Percentiles rank a stretch among this genome's conserved stretches.
phyloP scores from a whole-genome alignment of 2,329 filamentous ascomycete species.

The Aspergillus flavus region DNA sequence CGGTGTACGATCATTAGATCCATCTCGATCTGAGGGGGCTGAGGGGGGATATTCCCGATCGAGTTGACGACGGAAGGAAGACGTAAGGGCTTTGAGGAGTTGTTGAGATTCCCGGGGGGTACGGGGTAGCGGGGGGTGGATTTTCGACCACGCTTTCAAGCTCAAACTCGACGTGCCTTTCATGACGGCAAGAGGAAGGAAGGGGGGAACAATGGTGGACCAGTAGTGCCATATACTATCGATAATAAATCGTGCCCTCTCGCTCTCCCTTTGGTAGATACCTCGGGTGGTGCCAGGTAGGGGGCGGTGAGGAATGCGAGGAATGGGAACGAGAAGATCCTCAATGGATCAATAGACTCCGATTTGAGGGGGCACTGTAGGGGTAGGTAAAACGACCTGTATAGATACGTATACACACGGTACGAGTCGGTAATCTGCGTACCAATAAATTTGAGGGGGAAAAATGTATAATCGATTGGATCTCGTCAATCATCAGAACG shows the following conservation, averaged over 20 bases:
- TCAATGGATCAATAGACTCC: neutral
- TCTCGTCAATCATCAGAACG: neutral
- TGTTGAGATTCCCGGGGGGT: constrained; percentile 61
- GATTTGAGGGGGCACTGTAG: neutral
- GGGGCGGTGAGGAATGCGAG: neutral
- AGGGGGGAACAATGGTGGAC: neutral
- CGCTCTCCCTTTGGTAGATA: neutral
- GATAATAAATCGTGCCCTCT: neutral
- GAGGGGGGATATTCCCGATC: constrained; percentile 58
- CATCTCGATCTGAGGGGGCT: constrained; percentile 13
- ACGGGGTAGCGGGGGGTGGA: constrained; percentile 56
- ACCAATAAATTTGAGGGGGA: neutral
- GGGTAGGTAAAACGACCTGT: neutral
- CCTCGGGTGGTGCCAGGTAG: neutral
- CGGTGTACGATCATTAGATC: neutral
- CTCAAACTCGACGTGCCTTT: constrained; percentile 52
- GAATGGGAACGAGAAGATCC: neutral
- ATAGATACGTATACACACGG: neutral
- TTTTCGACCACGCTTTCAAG: constrained; percentile 56
- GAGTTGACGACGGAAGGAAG: constrained; percentile 65
- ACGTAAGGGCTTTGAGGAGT: constrained; percentile 62
- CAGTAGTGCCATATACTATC: neutral
- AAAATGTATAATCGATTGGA: neutral
- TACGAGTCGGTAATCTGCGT: neutral
- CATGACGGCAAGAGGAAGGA: constrained; percentile 43